A percentile compares a stretch with the other conserved stretches of the same genome.
These are phyloP conservation scores for Exophiala lecanii-corni DNA, from an alignment of 2,329 filamentous ascomycete genomes.

Conservation along the genomic window DNA sequence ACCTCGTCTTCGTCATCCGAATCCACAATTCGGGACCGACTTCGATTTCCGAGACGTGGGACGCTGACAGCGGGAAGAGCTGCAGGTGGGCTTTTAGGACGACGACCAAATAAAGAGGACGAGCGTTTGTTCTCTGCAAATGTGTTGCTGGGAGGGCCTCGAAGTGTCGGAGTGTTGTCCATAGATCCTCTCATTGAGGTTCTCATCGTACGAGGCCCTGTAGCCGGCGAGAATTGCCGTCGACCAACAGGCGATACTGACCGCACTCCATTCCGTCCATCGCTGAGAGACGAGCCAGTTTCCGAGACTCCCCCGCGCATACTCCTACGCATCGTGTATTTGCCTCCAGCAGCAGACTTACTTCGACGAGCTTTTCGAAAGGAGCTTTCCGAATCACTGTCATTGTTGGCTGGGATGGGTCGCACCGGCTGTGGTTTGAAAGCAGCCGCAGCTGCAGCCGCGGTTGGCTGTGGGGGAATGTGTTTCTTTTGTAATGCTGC, in stretches of 20 bases:
- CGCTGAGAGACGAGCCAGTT: slow-evolving; percentile 36
- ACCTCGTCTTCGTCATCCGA: slow-evolving; percentile 58
- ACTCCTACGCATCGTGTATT: slow-evolving; percentile 63
- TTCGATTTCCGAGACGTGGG: slow-evolving; percentile 15
- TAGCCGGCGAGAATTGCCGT: slow-evolving; percentile 42
- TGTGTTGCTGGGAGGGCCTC: slow-evolving; percentile 13
- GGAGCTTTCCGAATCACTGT: slow-evolving; percentile 67
- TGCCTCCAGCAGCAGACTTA: slow-evolving; percentile 36
- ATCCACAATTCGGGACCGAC: slow-evolving; percentile 51
- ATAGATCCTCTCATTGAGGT: slow-evolving; percentile 48
- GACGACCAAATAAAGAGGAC: slow-evolving; percentile 37
- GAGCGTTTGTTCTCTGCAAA: slow-evolving; percentile 30
- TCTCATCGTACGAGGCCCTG: slow-evolving; percentile 40
- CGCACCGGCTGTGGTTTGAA: slow-evolving; percentile 7
- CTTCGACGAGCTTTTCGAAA: slow-evolving; percentile 63
- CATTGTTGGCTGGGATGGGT: slow-evolving; percentile 42
- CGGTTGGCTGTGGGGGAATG: slow-evolving; percentile 28
- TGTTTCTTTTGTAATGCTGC: slow-evolving; percentile 35
- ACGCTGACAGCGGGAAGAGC: slow-evolving; percentile 36
- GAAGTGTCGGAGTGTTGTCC: slow-evolving; percentile 32
- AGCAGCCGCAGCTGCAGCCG: slow-evolving; percentile 7
- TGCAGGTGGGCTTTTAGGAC: slow-evolving; percentile 31
- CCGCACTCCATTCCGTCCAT: slow-evolving; percentile 59
- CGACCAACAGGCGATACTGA: slow-evolving; percentile 62
- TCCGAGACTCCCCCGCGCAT: slow-evolving; percentile 56